Evolutionary conservation across 2,329 filamentous ascomycete genomes (phyloP), one percentile per base, ranked within the genome.

Genomic region (Aspergillus ochraceus): DNA sequence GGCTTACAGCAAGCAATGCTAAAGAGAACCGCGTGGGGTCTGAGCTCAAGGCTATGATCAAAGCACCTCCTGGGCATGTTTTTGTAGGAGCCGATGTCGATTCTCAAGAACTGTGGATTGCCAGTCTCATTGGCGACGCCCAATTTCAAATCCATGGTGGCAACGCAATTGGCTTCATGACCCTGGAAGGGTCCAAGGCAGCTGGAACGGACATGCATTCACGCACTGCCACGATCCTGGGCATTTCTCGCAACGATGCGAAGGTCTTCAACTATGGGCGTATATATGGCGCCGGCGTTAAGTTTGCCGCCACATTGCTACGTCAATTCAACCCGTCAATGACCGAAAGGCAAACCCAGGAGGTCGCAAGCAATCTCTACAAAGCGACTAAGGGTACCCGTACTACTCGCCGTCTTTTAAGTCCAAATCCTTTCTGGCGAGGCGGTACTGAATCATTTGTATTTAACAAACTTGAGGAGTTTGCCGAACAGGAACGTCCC

Each of bases 241-340:
- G 93, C 6, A 99, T 99, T 62, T 96, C 92, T 2, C 86, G 95
- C 62, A 97, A 97, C 70, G 88, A 97, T 70, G 95, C 95, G 60
- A 99, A 99, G 73, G 87, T 99, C 0, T 99, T 99, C 82, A 99
- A 99, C 74, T 99, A 99, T 69, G 96, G 96, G 8, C 91, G 96
- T 46, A 99, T 99, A 52, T 99, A 99, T 71, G 96, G 95, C n/a
- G 96, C 95, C 4, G 96, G 95, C 0, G 80, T 98, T 54, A 96
- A 92, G 68, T 99, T 99, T 71, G 95, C 95, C 0, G 88, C 90
- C 2, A 96, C 91, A 10, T 81, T 99, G 2, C 84, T 99, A 2
- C 87, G 93, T 8, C 95, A 98, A 71, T 99, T 99, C 80, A 97
- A 98, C 69, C 92, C 94, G 1, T 83, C 79, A 20, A 80, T 99